Conservation (phyloP, 768 basidiomycete species). For the Podaxis rugospora region DNA sequence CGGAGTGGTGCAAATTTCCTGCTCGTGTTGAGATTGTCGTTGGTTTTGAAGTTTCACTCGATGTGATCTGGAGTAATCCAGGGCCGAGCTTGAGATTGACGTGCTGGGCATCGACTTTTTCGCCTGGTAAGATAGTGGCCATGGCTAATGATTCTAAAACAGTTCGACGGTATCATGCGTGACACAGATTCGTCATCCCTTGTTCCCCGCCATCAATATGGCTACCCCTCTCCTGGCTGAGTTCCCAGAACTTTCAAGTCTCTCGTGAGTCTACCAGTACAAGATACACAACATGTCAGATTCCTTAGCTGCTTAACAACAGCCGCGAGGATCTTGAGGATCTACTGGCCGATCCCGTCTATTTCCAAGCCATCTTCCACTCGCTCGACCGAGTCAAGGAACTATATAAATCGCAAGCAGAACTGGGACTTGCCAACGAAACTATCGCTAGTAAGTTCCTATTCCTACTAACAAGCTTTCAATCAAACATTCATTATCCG, state of each 20-base stretch:
- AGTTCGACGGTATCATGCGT: slow-evolving; percentile 16
- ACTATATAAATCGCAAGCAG: slow-evolving; percentile 71
- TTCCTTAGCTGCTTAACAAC: background rate
- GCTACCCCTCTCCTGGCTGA: slow-evolving; percentile 48
- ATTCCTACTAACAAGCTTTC: background rate
- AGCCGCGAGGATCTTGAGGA: slow-evolving; percentile 93
- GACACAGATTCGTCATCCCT: background rate
- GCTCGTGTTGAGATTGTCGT: slow-evolving; percentile 60
- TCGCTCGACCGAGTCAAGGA: slow-evolving; percentile 69
- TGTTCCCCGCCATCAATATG: slow-evolving; percentile 23
- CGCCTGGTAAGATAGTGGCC: slow-evolving; percentile 76
- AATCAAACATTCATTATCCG: slow-evolving; percentile 7
- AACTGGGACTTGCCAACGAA: slow-evolving; percentile 81
- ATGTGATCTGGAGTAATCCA: slow-evolving; percentile 55
- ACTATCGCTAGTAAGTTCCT: slow-evolving; percentile 71
- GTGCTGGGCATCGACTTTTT: slow-evolving; percentile 67
- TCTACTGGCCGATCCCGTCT: slow-evolving; percentile 70
- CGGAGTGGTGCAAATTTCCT: slow-evolving; percentile 63
- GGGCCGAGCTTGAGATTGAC: slow-evolving; percentile 85
- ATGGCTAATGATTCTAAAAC: slow-evolving; percentile 17
- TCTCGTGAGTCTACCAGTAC: slow-evolving; percentile 54
- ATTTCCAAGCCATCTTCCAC: slow-evolving; percentile 88
- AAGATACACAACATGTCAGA: background rate
- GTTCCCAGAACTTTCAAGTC: slow-evolving; percentile 67
- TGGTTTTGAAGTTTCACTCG: slow-evolving; percentile 22